These are phyloP conservation scores for Aeschynomene evenia DNA, from an alignment of 306 rosid genomes.

Conservation along the genomic window DNA sequence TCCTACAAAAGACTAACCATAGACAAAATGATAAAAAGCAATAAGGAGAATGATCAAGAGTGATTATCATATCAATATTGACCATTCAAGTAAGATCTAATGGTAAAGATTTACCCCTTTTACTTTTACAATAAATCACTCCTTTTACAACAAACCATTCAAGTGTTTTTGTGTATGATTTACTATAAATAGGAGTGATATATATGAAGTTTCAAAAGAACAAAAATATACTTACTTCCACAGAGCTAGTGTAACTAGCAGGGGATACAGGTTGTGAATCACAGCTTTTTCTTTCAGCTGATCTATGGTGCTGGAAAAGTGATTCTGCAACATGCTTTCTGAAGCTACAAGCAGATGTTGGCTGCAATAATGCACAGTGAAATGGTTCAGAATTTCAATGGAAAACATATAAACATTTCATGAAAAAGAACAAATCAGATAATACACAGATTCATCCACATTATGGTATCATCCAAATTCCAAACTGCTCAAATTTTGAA, in stretches of 20 bases:
- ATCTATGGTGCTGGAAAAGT: constrained; percentile 34
- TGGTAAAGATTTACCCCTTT: too few relatives aligned
- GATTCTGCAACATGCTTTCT: constrained; percentile 39
- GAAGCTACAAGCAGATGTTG: constrained; percentile 37
- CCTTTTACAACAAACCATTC: too few relatives aligned
- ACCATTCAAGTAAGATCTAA: too few relatives aligned
- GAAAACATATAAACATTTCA: neutral
- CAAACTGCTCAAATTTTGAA: neutral
- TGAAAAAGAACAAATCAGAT: neutral
- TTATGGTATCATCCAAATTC: neutral
- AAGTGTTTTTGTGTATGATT: too few relatives aligned
- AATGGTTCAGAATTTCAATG: constrained; percentile 3
- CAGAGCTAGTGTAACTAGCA: constrained; percentile 47
- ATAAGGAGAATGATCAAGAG: neutral
- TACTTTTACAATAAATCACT: too few relatives aligned
- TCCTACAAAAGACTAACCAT: neutral
- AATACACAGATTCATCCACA: neutral
- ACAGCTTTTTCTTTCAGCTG: constrained; percentile 35
- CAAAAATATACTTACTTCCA: constrained; percentile 48
- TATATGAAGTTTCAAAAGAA: neutral
- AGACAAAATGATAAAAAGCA: neutral
- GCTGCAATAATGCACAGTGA: constrained; percentile 45
- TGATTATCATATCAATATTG: neutral
- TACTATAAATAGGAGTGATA: too few relatives aligned
- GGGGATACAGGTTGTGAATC: constrained; percentile 47